A percentile compares a stretch with the other conserved stretches of the same genome.
Conservation (phyloP, 2,329 filamentous ascomycete genomes). For the Gnomoniopsis sp. region DNA sequence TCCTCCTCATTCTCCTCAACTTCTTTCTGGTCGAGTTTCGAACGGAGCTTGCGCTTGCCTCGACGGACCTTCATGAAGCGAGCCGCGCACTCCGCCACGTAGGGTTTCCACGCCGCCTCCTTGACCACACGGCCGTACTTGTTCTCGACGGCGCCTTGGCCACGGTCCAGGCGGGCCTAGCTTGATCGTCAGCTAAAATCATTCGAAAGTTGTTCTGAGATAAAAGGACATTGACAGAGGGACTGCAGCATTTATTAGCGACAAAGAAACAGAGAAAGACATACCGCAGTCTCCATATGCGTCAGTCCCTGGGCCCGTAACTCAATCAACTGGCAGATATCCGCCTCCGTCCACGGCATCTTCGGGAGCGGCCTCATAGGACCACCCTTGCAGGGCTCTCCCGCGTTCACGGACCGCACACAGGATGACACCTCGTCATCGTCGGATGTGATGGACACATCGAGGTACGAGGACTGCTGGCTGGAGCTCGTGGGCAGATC, state of each 20-base stretch:
- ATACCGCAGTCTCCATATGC: constrained; percentile 1
- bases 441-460: background rate
- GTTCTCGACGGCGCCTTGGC: constrained; percentile 11
- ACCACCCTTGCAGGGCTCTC: no score
- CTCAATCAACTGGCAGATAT: constrained; percentile 1
- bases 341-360: constrained; percentile 4
- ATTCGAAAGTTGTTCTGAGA: no score
- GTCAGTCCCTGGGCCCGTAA: background rate
- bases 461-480: background rate
- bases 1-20: background rate
- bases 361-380: background rate
- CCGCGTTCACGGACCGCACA: no score
- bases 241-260: no score
- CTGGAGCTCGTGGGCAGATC: background rate
- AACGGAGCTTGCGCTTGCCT: background rate
- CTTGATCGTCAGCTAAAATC: background rate
- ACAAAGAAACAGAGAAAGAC: background rate
- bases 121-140: constrained; percentile 11
- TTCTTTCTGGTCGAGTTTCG: no score
- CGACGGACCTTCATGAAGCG: background rate
- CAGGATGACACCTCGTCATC: background rate
- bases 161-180: constrained; percentile 5
- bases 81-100: background rate
- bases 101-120: background rate
- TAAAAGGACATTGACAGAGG: no score